Evolutionary conservation across 805 yeast genomes (phyloP).

Genomic region (Saccharomycopsis sp.): DNA sequence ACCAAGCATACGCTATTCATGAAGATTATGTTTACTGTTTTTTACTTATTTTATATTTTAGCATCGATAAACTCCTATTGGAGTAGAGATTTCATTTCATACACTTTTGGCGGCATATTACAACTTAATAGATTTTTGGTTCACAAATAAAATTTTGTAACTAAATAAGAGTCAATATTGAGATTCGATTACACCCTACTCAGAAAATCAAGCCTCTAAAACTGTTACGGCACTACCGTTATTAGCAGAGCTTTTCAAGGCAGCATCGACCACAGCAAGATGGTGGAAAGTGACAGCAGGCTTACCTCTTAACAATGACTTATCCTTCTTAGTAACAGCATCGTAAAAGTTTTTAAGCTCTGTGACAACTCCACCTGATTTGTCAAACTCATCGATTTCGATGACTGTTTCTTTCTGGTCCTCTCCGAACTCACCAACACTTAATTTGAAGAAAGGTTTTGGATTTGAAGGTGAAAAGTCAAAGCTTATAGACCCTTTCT

Average conservation of each 20-base stretch:
- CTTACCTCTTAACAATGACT: conserved; percentile 46
- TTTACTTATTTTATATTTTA: too few relatives aligned
- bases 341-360: conserved; percentile 51
- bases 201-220: conserved; percentile 21
- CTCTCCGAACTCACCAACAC: conserved; percentile 27
- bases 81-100: neutral
- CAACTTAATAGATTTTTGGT: neutral
- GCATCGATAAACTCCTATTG: neutral
- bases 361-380: conserved; percentile 47
- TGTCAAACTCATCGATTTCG: conserved; percentile 31
- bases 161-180: too few relatives aligned
- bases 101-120: too few relatives aligned
- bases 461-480: conserved; percentile 52
- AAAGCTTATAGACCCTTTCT: conserved; percentile 64
- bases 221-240: conserved; percentile 47
- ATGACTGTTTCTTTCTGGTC: conserved; percentile 22
- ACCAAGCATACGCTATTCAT: neutral
- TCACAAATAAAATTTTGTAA: too few relatives aligned
- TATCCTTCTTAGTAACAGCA: conserved; percentile 60
- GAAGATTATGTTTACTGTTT: neutral
- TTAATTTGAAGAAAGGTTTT: conserved; percentile 33
- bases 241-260: conserved; percentile 57
- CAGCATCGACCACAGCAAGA: conserved; percentile 84
- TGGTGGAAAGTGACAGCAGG: conserved; percentile 88
- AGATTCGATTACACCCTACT: too few relatives aligned